These are phyloP conservation scores for Glomus cerebriforme DNA, from an alignment of 192 early-diverging fungal species.

Conservation along the genomic window DNA sequence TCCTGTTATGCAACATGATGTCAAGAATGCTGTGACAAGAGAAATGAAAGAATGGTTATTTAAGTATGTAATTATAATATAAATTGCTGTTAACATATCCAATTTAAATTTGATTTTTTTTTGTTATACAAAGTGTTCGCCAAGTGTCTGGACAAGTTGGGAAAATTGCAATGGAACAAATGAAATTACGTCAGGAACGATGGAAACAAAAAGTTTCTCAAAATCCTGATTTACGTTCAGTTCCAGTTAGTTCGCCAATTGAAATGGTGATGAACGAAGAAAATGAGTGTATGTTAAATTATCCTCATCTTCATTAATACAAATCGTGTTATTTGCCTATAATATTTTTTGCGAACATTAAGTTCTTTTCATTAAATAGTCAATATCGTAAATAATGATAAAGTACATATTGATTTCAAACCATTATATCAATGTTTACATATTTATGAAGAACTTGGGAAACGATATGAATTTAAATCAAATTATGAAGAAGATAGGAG, in stretches of 20 bases:
- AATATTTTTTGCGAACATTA: background rate
- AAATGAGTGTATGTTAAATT: constrained; percentile 59
- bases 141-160: constrained; percentile 82
- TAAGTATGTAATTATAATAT: constrained; percentile 50
- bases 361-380: constrained; percentile 42
- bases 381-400: constrained; percentile 65
- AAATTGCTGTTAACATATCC: no score
- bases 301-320: background rate
- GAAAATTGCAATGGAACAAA: constrained; percentile 77
- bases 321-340: background rate
- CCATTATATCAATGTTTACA: constrained; percentile 96
- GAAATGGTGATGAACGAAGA: constrained; percentile 85
- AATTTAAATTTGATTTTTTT: background rate
- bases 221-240: constrained; percentile 49
- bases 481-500: constrained; percentile 90
- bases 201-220: constrained; percentile 50
- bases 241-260: constrained; percentile 73
- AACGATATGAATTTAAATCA: constrained; percentile 79
- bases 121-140: constrained; percentile 58
- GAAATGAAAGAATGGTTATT: constrained; percentile 94
- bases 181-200: constrained; percentile 67
- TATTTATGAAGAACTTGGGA: constrained; percentile 92
- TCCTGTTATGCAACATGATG: constrained; percentile 85
- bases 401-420: constrained; percentile 85
- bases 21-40: constrained; percentile 79